Evolutionary conservation across 345 rosid genomes (phyloP).

Genomic region (Lepidium sativum): DNA sequence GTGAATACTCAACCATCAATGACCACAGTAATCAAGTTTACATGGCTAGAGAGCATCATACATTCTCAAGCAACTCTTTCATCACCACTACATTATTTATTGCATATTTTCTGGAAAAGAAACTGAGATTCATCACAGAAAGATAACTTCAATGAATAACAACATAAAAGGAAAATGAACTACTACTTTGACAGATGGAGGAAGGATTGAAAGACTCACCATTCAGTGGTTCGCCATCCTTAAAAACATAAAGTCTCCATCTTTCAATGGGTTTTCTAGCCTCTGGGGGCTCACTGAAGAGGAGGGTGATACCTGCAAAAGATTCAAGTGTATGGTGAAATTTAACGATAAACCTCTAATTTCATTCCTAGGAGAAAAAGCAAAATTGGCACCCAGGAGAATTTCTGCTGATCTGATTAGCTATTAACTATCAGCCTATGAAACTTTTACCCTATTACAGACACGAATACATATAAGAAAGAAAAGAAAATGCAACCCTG

Average conservation of each 20-base stretch:
- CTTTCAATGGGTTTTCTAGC: constrained; percentile 73
- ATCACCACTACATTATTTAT: neutral
- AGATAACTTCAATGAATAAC: neutral
- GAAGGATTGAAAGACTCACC: constrained; percentile 35
- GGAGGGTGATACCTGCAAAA: constrained; percentile 63
- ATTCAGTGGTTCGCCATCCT: constrained; percentile 74
- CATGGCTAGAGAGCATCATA: neutral
- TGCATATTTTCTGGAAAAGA: neutral
- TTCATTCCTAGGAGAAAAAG: neutral
- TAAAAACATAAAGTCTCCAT: constrained; percentile 94
- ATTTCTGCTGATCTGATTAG: neutral
- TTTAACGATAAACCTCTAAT: neutral
- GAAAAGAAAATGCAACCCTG: neutral
- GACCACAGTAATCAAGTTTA: neutral
- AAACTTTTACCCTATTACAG: neutral
- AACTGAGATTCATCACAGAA: neutral
- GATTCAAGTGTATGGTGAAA: neutral
- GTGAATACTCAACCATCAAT: neutral
- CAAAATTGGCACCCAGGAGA: neutral
- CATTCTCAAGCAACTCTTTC: neutral
- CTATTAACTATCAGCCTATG: neutral
- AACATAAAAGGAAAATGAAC: constrained; percentile 2
- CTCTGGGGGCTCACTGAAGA: constrained; percentile 90
- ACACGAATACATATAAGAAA: neutral
- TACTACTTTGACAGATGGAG: neutral